Evolutionary conservation across 805 yeast genomes (phyloP), one percentile per base, ranked within the genome.

Genomic region (Kockiozyma suomiensis): DNA sequence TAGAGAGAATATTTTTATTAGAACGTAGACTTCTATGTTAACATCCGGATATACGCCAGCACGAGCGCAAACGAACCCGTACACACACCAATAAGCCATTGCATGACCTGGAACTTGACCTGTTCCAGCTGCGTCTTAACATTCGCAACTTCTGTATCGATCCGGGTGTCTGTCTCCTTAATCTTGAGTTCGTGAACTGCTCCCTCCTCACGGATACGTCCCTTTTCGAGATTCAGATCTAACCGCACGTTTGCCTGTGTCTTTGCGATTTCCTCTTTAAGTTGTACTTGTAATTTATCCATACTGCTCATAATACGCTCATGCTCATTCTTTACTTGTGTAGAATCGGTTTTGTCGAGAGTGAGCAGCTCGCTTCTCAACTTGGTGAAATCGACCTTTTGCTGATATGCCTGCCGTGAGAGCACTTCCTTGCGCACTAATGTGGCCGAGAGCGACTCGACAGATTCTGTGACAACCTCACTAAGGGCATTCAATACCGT

Each of bases 41-140:
- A 77, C 68, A 94, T 78, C 69, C 99, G 81, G 51, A 92, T 89
- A 73, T 94, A 94, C 1, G 98, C 97, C 68, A 93, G 76, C 53
- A 94, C 88, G 59, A 94, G 80, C 13, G 98, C 98, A 75, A 93
- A 90, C 0, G 97, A 89, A 87, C 98, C 99, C 1, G 98, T 92
- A 71, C 96, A 89, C 19, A 94, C 97, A 79, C 98, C 98, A 69
- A 94, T 90, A 65, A 94, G 81, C 99, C 99, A 94, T 75, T 94
- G 99, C 86, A 91, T 84, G 51, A 94, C 97, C 73, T 94, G 97
- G 1, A 97, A 90, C 76, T 94, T 94, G 33, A 93, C 97, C 46
- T 90, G 85, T 70, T 94, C 97, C 66, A 94, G 91, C 75, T 93
- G 97, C 80, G 92, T 89, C 74, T 89, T 92, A 84, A 94, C 89